Evolutionary conservation across 768 basidiomycete species (phyloP).

Genomic region (Chiua virens): DNA sequence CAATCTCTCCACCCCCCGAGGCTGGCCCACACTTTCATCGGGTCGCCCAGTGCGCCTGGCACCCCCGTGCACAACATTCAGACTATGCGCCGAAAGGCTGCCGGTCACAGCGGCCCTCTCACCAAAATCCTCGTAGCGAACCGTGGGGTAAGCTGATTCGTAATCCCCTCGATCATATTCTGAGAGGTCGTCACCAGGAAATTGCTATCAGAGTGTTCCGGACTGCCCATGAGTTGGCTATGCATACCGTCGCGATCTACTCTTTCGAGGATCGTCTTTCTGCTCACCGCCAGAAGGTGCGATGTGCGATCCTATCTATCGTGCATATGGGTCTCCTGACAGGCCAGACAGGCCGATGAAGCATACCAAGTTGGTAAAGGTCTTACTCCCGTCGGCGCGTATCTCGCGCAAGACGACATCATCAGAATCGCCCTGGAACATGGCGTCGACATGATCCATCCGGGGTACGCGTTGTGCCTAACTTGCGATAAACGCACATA

Average conservation of each 20-base stretch:
- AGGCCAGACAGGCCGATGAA: slow-evolving; percentile 77
- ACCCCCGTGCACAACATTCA: slow-evolving; percentile 90
- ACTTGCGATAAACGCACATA: neutral
- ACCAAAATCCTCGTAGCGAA: slow-evolving; percentile 93
- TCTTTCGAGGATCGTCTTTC: slow-evolving; percentile 95
- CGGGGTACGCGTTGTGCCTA: slow-evolving; percentile 57
- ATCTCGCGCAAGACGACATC: slow-evolving; percentile 97
- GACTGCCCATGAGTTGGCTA: slow-evolving; percentile 96
- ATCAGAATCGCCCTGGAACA: slow-evolving; percentile 96
- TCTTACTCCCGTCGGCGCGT: slow-evolving; percentile 93
- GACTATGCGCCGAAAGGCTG: slow-evolving; percentile 87
- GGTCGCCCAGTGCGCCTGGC: slow-evolving; percentile 73
- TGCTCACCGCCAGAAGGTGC: slow-evolving; percentile 95
- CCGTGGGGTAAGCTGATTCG: slow-evolving; percentile 67
- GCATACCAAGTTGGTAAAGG: slow-evolving; percentile 98
- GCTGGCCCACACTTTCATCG: slow-evolving; percentile 69
- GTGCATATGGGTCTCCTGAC: slow-evolving; percentile 30
- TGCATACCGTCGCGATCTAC: slow-evolving; percentile 99
- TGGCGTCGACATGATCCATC: slow-evolving; percentile 99
- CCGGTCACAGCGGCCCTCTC: slow-evolving; percentile 85
- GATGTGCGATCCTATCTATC: slow-evolving; percentile 31
- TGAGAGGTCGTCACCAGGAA: slow-evolving; percentile 57
- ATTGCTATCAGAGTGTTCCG: slow-evolving; percentile 99
- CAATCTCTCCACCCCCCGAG: slow-evolving; percentile 66
- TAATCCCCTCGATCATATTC: slow-evolving; percentile 5